Evolutionary conservation across 306 rosid species (phyloP).

Genomic region (Lablab purpureus): DNA sequence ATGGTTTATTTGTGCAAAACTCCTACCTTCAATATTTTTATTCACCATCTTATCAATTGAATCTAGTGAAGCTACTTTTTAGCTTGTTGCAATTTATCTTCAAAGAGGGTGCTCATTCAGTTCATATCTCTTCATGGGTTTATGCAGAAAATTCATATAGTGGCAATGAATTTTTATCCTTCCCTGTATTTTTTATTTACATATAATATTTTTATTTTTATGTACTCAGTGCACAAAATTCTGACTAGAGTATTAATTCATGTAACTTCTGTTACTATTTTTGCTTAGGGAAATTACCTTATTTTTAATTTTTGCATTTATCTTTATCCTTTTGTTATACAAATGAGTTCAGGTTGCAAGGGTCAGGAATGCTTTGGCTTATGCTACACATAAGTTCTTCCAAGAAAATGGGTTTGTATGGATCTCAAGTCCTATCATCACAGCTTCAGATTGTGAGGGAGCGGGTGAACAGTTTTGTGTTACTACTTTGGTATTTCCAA

Average conservation of each 20-base stretch:
- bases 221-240: conserved; percentile 25
- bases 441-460: conserved; percentile 99
- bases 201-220: conserved; percentile 13
- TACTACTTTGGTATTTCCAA: conserved; percentile 84
- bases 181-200: not conserved
- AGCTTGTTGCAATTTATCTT: conserved; percentile 27
- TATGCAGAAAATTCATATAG: not conserved
- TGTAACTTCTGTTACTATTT: conserved; percentile 24
- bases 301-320: not conserved
- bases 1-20: conserved; percentile 5
- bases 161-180: conserved; percentile 24
- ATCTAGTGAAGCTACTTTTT: conserved; percentile 19
- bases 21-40: not conserved
- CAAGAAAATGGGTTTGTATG: conserved; percentile 95
- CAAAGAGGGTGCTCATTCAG: not conserved
- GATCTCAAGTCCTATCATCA: conserved; percentile 92
- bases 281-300: not conserved
- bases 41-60: conserved; percentile 8
- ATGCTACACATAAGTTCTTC: conserved; percentile 93
- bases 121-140: conserved; percentile 10
- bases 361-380: conserved; percentile 90
- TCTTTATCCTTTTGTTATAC: conserved; percentile 30
- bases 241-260: not conserved
- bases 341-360: conserved; percentile 78
- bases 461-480: conserved; percentile 99